A percentile compares a stretch with the other conserved stretches of the same genome.
phyloP scores from a whole-genome alignment of 2,329 filamentous ascomycete species.

The Ophiostoma australiae region DNA sequence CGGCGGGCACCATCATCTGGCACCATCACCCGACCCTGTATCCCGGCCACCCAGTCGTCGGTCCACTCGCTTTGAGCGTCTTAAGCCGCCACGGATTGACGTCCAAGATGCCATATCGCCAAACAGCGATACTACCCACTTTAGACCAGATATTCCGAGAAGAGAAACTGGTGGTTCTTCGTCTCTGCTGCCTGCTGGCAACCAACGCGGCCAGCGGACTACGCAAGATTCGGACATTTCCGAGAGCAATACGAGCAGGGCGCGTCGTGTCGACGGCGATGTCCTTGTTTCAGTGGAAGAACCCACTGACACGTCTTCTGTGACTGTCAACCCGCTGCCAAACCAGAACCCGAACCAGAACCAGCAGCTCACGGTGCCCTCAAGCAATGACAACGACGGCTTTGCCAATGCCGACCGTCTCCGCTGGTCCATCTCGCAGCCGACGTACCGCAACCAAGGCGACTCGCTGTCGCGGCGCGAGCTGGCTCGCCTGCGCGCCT shows the following conservation, averaged over 20 bases:
- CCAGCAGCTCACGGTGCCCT: neutral
- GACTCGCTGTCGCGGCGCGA: slow-evolving; percentile 52
- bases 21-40: slow-evolving; percentile 20
- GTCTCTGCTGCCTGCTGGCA: slow-evolving; percentile 23
- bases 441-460: slow-evolving; percentile 1
- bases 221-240: slow-evolving; percentile 21
- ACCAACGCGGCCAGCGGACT: neutral
- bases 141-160: neutral
- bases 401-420: slow-evolving; percentile 34
- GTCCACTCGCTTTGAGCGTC: slow-evolving; percentile 44
- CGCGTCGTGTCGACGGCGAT: slow-evolving; percentile 16
- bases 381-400: neutral
- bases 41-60: slow-evolving; percentile 38
- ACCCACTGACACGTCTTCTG: neutral
- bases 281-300: neutral
- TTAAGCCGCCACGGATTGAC: slow-evolving; percentile 49
- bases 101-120: slow-evolving; percentile 41
- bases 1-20: neutral
- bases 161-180: neutral
- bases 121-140: slow-evolving; percentile 28
- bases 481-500: slow-evolving; percentile 68
- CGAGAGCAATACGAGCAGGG: slow-evolving; percentile 19
- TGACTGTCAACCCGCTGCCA: neutral
- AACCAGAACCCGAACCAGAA: too few species aligned
- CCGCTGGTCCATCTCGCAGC: slow-evolving; percentile 30